Evolutionary conservation across 1,139 yeast genomes (phyloP).

Genomic region (Scheffersomyces cryptocercus): DNA sequence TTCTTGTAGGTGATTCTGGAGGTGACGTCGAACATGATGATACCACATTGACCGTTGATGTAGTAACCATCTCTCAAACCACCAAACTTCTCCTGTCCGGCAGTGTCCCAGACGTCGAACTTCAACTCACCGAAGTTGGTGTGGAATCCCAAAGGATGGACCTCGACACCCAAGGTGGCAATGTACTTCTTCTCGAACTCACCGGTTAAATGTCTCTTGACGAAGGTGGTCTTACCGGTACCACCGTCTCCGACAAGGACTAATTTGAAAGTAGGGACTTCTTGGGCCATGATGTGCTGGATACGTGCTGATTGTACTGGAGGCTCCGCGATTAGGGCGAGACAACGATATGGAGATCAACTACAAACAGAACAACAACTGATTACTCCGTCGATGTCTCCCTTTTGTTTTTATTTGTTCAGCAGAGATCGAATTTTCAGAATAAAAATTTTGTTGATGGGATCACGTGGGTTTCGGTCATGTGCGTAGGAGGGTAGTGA

Average conservation of each 20-base stretch:
- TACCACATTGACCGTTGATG: slow-evolving; percentile 99
- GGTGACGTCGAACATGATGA: slow-evolving; percentile 99
- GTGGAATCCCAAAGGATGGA: slow-evolving; percentile 97
- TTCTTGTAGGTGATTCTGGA: slow-evolving; percentile 99
- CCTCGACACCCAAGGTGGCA: slow-evolving; percentile 99
- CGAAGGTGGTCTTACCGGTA: slow-evolving; percentile 99
- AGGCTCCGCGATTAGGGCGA: too few species aligned
- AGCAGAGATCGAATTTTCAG: not conserved
- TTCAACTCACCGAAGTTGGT: slow-evolving; percentile 98
- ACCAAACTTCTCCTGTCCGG: slow-evolving; percentile 99
- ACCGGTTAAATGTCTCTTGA: slow-evolving; percentile 99
- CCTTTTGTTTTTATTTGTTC: not conserved
- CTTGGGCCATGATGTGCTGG: slow-evolving; percentile 57
- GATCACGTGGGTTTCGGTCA: not conserved
- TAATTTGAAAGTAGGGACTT: slow-evolving; percentile 97
- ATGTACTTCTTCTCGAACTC: slow-evolving; percentile 99
- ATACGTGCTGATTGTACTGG: too few species aligned
- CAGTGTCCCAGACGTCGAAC: slow-evolving; percentile 99
- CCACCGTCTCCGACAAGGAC: slow-evolving; percentile 99
- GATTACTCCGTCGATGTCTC: not conserved
- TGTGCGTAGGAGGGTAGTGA: too few species aligned
- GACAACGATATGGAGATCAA: too few species aligned
- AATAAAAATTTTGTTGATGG: not conserved
- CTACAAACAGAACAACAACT: not conserved
- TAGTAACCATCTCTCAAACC: slow-evolving; percentile 99